Percentiles rank a stretch among this genome's conserved stretches.
Conservation (phyloP, 2,329 filamentous ascomycete genomes). For the Aspergillus sp. region DNA sequence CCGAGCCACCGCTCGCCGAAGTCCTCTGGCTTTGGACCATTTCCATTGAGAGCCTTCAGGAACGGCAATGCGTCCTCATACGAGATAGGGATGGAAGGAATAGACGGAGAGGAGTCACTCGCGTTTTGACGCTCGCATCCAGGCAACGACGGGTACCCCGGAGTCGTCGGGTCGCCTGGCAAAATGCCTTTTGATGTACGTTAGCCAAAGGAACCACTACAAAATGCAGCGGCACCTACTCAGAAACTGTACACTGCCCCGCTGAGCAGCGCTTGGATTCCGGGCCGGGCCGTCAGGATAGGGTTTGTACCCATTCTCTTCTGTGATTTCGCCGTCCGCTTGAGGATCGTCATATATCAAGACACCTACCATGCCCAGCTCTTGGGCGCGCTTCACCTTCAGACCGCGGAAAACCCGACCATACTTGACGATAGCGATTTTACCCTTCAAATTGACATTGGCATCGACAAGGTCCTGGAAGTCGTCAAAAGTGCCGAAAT, state of each 20-base stretch:
- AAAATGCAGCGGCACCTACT: slow-evolving; percentile 42
- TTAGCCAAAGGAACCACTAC: slow-evolving; percentile 9
- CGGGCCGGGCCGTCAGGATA: slow-evolving; percentile 84
- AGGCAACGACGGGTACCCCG: slow-evolving; percentile 86
- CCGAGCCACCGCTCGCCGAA: slow-evolving; percentile 66
- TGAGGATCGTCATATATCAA: slow-evolving; percentile 83
- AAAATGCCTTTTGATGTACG: slow-evolving; percentile 39
- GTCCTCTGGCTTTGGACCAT: slow-evolving; percentile 67
- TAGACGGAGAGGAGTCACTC: slow-evolving; percentile 63
- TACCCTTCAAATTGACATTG: slow-evolving; percentile 67
- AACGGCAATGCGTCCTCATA: slow-evolving; percentile 79
- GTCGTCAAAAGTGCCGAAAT: slow-evolving; percentile 80
- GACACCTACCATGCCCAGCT: slow-evolving; percentile 78
- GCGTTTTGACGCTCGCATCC: slow-evolving; percentile 68
- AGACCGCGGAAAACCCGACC: slow-evolving; percentile 79
- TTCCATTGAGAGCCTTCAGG: slow-evolving; percentile 79
- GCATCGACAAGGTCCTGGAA: slow-evolving; percentile 71
- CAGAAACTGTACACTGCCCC: slow-evolving; percentile 76
- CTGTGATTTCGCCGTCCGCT: slow-evolving; percentile 73
- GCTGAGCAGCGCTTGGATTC: slow-evolving; percentile 79
- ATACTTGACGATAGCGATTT: slow-evolving; percentile 81
- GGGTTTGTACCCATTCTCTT: slow-evolving; percentile 64
- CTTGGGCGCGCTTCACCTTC: slow-evolving; percentile 86
- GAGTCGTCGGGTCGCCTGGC: slow-evolving; percentile 75
- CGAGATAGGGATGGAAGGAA: slow-evolving; percentile 85